Conservation (phyloP, 495 filamentous ascomycete genomes). For the Cercophora samala region DNA sequence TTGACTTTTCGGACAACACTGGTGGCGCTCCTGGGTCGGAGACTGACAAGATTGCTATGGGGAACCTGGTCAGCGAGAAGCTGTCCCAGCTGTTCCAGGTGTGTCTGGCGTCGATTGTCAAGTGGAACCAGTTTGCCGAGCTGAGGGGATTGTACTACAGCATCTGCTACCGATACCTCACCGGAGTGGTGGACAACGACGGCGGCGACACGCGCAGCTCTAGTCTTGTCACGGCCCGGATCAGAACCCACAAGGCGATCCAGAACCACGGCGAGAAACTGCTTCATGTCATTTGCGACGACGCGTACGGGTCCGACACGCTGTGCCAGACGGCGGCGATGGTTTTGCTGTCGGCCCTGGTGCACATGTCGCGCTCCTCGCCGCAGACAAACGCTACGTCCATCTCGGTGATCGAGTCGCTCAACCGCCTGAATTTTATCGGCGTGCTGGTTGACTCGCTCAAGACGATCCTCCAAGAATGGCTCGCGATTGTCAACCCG, state of each 20-base stretch:
- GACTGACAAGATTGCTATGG: conserved; percentile 48
- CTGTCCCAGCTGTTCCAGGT: conserved; percentile 87
- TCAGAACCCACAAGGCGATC: conserved; percentile 69
- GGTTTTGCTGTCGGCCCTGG: conserved; percentile 65
- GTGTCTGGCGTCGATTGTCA: conserved; percentile 68
- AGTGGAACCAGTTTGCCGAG: conserved; percentile 62
- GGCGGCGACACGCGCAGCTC: conserved; percentile 28
- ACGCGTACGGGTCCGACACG: conserved; percentile 81
- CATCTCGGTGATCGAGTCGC: conserved; percentile 67
- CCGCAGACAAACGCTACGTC: conserved; percentile 34
- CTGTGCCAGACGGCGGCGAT: conserved; percentile 78
- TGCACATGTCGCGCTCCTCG: conserved; percentile 57
- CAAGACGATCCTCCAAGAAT: conserved; percentile 64
- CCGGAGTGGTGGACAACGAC: conserved; percentile 60
- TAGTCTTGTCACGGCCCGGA: conserved; percentile 41
- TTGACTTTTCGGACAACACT: conserved; percentile 55
- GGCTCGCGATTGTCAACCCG: conserved; percentile 30
- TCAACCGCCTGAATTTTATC: conserved; percentile 85
- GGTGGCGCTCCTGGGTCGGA: conserved; percentile 41
- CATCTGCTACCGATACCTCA: conserved; percentile 81
- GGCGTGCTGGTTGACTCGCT: conserved; percentile 82
- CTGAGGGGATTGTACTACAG: conserved; percentile 82
- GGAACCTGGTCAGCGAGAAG: conserved; percentile 80
- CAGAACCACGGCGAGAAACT: conserved; percentile 72
- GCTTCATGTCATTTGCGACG: conserved; percentile 85